Evolutionary conservation across 2,329 filamentous ascomycete genomes (phyloP).

Genomic region (Helotiales sp.): DNA sequence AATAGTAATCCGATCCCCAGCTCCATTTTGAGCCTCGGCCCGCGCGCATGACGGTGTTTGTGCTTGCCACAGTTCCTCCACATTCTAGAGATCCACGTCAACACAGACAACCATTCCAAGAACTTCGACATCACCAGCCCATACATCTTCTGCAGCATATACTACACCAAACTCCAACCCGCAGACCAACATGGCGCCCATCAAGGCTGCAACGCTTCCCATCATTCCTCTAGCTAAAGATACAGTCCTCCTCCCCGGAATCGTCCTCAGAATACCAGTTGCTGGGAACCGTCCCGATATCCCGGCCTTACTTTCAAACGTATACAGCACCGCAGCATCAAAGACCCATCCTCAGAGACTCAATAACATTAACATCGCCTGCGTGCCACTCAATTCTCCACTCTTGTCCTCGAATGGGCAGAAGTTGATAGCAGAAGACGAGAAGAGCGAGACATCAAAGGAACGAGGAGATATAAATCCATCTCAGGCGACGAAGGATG

Average conservation of each 20-base stretch:
- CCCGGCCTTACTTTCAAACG: conserved; percentile 79
- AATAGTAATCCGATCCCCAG: neutral
- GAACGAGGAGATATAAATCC: conserved; percentile 50
- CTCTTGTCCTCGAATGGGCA: conserved; percentile 74
- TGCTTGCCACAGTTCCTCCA: conserved; percentile 5
- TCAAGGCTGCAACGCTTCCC: conserved; percentile 51
- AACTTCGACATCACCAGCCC: neutral
- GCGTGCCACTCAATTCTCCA: conserved; percentile 80
- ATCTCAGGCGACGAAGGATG: conserved; percentile 61
- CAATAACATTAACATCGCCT: conserved; percentile 76
- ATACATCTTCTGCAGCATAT: neutral
- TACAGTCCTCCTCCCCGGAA: conserved; percentile 80
- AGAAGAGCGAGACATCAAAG: conserved; percentile 39
- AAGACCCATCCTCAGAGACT: conserved; percentile 64
- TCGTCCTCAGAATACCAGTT: conserved; percentile 81
- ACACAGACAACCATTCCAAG: neutral
- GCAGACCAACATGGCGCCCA: conserved; percentile 22
- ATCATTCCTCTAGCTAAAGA: conserved; percentile 81
- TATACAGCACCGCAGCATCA: conserved; percentile 75
- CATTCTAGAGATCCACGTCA: conserved; percentile 3
- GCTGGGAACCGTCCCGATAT: conserved; percentile 80
- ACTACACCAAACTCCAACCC: neutral
- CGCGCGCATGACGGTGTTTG: neutral
- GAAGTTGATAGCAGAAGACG: conserved; percentile 67
- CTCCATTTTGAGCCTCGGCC: neutral